Conservation (phyloP, 1,139 yeast genomes). For the Hyphopichia burtonii region DNA sequence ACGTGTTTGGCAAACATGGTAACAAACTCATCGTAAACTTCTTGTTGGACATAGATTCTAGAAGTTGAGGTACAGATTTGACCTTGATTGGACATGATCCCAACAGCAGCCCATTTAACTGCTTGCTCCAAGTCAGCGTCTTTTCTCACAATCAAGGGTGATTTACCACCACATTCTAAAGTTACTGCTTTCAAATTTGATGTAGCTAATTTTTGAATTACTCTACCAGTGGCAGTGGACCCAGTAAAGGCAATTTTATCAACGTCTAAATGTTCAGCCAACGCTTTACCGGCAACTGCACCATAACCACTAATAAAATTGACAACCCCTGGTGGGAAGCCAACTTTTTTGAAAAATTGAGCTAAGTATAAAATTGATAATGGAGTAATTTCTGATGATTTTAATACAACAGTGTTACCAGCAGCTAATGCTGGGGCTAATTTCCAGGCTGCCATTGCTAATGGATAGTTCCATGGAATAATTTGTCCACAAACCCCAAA, state of each 20-base stretch:
- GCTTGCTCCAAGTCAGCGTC: constrained; percentile 81
- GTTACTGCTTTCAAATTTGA: constrained; percentile 66
- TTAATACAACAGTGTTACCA: constrained; percentile 63
- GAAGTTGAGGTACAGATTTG: constrained; percentile 50
- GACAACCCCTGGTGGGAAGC: constrained; percentile 72
- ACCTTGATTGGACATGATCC: constrained; percentile 75
- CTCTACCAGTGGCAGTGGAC: constrained; percentile 59
- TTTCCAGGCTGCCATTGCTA: constrained; percentile 60
- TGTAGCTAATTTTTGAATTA: constrained; percentile 62
- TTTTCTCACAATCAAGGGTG: constrained; percentile 67
- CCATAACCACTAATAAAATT: constrained; percentile 61
- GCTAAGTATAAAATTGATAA: constrained; percentile 58
- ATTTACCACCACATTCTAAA: constrained; percentile 93
- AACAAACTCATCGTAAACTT: constrained; percentile 50
- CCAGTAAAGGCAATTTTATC: constrained; percentile 71
- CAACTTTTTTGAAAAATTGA: constrained; percentile 56
- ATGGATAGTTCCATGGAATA: constrained; percentile 66
- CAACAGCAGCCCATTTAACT: constrained; percentile 82
- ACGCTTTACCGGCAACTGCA: constrained; percentile 54
- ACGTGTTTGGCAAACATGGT: constrained; percentile 34
- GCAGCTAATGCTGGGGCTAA: constrained; percentile 67
- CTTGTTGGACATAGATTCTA: constrained; percentile 44
- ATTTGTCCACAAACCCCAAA: constrained; percentile 78
- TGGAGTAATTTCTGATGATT: constrained; percentile 69
- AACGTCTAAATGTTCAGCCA: constrained; percentile 55